Evolutionary conservation across 371 early-diverging fungal species (phyloP).

Genomic region (Sporodiniella umbellata): DNA sequence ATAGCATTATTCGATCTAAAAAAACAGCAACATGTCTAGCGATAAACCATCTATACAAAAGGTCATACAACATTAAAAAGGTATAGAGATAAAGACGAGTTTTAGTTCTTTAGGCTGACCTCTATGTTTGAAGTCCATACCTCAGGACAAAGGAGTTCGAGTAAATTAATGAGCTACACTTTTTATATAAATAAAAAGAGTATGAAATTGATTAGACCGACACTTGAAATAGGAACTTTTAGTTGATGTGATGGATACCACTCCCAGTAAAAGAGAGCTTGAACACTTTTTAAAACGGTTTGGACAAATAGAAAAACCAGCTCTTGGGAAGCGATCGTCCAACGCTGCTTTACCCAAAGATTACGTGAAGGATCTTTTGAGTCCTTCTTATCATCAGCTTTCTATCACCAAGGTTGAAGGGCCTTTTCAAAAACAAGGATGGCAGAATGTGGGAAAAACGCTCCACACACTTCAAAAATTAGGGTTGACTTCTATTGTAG

Average conservation of each 20-base stretch:
- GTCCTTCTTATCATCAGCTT: constrained; percentile 47
- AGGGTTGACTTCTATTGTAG: constrained; percentile 70
- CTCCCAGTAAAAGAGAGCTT: constrained; percentile 78
- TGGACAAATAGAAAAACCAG: constrained; percentile 28
- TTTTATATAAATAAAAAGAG: too few relatives aligned
- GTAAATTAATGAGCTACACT: constrained; percentile 2
- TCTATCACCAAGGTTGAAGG: constrained; percentile 64
- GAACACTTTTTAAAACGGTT: constrained; percentile 70
- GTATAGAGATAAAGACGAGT: not conserved
- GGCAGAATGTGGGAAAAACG: constrained; percentile 53
- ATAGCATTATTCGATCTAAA: not conserved
- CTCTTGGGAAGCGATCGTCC: not conserved
- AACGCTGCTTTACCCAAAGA: constrained; percentile 31
- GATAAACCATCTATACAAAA: not conserved
- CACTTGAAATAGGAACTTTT: constrained; percentile 23
- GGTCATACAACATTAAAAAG: not conserved
- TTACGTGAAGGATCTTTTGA: constrained; percentile 48
- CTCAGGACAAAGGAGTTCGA: constrained; percentile 20
- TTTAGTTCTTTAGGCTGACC: not conserved
- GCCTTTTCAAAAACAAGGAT: constrained; percentile 48
- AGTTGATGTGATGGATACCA: constrained; percentile 46
- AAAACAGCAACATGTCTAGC: not conserved
- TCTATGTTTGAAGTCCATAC: not conserved
- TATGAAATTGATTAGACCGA: too few relatives aligned
- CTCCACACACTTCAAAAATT: constrained; percentile 68